These are phyloP conservation scores for Cyclostephanos tholiformis DNA, from an alignment of 108 stramenopile genomes.

Conservation along the genomic window DNA sequence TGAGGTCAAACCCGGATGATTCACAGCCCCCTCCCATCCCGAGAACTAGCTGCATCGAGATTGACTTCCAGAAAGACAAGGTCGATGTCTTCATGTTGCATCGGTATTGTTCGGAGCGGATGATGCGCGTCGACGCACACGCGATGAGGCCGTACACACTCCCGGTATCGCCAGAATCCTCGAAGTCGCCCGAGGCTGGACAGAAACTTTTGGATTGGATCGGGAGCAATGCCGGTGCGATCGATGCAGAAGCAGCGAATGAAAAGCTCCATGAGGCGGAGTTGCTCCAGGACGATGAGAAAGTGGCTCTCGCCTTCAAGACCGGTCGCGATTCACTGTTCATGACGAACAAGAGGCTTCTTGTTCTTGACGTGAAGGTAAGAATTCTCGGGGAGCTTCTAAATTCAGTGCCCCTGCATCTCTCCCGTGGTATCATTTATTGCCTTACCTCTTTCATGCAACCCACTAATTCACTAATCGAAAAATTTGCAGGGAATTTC, in stretches of 20 bases:
- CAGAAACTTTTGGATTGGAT: constrained; percentile 54
- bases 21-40: constrained; percentile 61
- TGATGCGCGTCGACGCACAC: constrained; percentile 38
- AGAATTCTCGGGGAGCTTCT: too few relatives aligned
- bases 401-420: not conserved
- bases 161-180: constrained; percentile 33
- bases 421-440: too few relatives aligned
- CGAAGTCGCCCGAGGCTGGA: too few relatives aligned
- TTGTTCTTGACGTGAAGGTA: constrained; percentile 48
- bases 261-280: constrained; percentile 49
- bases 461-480: not conserved
- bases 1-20: constrained; percentile 48
- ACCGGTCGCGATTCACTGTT: constrained; percentile 65
- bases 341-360: constrained; percentile 52
- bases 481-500: constrained; percentile 57
- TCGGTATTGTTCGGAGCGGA: constrained; percentile 54
- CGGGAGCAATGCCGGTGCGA: constrained; percentile 58
- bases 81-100: constrained; percentile 63
- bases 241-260: constrained; percentile 54
- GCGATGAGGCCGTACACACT: constrained; percentile 34
- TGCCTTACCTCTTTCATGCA: too few relatives aligned
- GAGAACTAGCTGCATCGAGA: constrained; percentile 47
- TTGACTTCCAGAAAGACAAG: constrained; percentile 75
- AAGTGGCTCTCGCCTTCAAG: constrained; percentile 70
- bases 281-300: constrained; percentile 66